These are phyloP conservation scores for Arthrobotrys conoides DNA, from an alignment of 2,329 filamentous ascomycete species.

Conservation along the genomic window DNA sequence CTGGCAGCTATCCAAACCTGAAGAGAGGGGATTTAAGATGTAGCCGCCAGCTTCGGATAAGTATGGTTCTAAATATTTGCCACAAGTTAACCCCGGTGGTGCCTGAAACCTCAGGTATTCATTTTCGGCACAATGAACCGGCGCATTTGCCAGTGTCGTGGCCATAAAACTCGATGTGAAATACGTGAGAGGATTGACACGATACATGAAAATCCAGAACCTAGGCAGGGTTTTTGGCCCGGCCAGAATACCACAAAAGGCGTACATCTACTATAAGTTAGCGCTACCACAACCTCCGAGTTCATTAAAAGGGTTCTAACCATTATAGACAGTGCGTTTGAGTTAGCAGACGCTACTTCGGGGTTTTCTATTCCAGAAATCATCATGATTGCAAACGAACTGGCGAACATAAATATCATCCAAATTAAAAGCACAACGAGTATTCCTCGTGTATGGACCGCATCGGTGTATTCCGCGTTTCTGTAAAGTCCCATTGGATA, in stretches of 20 bases:
- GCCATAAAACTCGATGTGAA: constrained; percentile 81
- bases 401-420: constrained; percentile 83
- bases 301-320: constrained; percentile 79
- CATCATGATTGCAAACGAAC: constrained; percentile 83
- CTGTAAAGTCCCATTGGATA: constrained; percentile 83
- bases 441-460: constrained; percentile 77
- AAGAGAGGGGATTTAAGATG: constrained; percentile 70
- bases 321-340: constrained; percentile 76
- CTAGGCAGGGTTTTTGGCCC: constrained; percentile 75
- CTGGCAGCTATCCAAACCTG: constrained; percentile 68
- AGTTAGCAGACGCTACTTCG: constrained; percentile 81
- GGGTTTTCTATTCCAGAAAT: constrained; percentile 82
- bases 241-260: constrained; percentile 75
- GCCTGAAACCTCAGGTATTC: constrained; percentile 79
- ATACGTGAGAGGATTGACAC: constrained; percentile 85
- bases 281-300: constrained; percentile 69
- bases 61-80: constrained; percentile 72
- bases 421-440: constrained; percentile 84
- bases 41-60: constrained; percentile 70
- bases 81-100: constrained; percentile 72
- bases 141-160: constrained; percentile 77
- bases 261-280: constrained; percentile 42
- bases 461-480: constrained; percentile 76
- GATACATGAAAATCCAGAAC: constrained; percentile 90
- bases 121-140: constrained; percentile 76